Base-by-base conservation (phyloP, 176 grass and related monocot species). In the Avena sativa region DNA sequence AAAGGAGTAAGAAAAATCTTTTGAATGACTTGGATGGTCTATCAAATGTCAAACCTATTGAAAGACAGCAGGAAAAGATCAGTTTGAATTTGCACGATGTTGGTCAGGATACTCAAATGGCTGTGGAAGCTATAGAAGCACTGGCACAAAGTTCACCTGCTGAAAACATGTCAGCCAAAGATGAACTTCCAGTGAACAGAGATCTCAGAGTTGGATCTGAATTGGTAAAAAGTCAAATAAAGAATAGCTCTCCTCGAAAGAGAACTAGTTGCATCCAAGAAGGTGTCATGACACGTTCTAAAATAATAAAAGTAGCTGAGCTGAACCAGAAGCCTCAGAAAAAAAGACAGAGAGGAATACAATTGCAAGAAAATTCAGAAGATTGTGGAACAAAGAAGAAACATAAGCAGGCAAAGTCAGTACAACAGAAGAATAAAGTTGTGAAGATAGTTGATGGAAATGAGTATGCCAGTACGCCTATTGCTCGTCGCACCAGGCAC, bases 101-200 rank as follows among this genome's bases (percentile, higher is more conserved):
- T 88, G 93, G 91, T 65, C 89, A 87, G 70, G 91, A 98, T 88
- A 95, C 93, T 72, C 96, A 98, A 88, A 91, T 95, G 86, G 93
- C 93, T 89, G 68, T 79, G 26, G 93, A 95, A 95, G 93, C 88
- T 83, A 94, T 98, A 62, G 91, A 98, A 72, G 84, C 78, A 44
- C 51, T 95, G 84, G 71, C 84, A 51, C 88, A 92, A 89, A 75
- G 64, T 78, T 90, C 85, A 69, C 81, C 90, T 87, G 58, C 82
- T 88, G 86, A 86, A 91, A 75, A 38, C 74, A 74, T 85, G 38
- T 71, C 51, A 51, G 57, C 52, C 50, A 76, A 88, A 88, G 88
- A 28, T 84, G 62, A 74, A 82, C 26, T 86, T 82, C 50, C 23
- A 61, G 30, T 63, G 44, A 70, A 84, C 52, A 79, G 61, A 81